Percentiles rank a stretch among this genome's conserved stretches.
Conservation (phyloP, 2,329 filamentous ascomycete species). For the Neoascochyta sp. region DNA sequence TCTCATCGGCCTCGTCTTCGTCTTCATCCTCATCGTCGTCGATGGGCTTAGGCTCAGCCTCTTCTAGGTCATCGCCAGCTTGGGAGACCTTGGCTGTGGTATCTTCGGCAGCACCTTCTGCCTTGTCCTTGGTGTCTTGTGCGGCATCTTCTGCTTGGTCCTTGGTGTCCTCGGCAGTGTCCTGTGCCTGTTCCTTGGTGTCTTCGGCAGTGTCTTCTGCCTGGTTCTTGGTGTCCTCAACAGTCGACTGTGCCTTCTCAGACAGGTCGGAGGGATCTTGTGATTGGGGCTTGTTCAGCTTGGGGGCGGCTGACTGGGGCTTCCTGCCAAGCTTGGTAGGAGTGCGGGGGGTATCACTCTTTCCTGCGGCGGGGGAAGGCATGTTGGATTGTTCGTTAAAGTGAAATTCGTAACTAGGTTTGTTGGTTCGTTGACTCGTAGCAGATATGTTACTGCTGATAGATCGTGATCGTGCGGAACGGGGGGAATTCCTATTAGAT, state of each 20-base stretch:
- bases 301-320: constrained; percentile 40
- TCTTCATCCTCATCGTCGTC: constrained; percentile 38
- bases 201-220: constrained; percentile 36
- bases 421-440: constrained; percentile 29
- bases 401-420: constrained; percentile 29
- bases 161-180: constrained; percentile 35
- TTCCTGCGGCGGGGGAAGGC: constrained; percentile 52
- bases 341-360: constrained; percentile 48
- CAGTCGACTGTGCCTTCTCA: constrained; percentile 22
- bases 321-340: constrained; percentile 51
- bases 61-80: constrained; percentile 44
- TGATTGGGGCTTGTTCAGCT: constrained; percentile 41
- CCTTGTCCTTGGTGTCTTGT: constrained; percentile 37
- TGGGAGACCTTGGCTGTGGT: constrained; percentile 48
- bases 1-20: constrained; percentile 22
- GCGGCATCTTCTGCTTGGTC: constrained; percentile 28
- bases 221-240: constrained; percentile 37
- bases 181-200: constrained; percentile 40
- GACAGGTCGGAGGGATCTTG: constrained; percentile 36
- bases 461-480: constrained; percentile 38
- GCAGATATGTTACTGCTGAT: constrained; percentile 37
- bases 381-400: constrained; percentile 36
- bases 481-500: constrained; percentile 43
- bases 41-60: constrained; percentile 47
- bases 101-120: constrained; percentile 36